These are phyloP conservation scores for Phytopythium litorale DNA, from an alignment of 352 stramenopile genomes.

Conservation along the genomic window DNA sequence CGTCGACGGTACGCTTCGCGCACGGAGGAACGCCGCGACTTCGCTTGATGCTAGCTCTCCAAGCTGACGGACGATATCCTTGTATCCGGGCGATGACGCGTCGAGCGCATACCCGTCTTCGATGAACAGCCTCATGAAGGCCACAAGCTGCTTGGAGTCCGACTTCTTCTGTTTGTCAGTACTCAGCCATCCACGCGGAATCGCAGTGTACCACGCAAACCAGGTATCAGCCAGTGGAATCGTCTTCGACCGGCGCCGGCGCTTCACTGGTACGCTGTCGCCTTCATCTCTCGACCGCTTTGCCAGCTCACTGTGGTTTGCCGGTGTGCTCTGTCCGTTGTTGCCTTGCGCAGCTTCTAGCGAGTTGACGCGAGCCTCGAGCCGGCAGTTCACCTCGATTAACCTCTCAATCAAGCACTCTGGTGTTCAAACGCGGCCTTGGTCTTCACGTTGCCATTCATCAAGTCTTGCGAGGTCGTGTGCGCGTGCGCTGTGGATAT, in stretches of 20 bases:
- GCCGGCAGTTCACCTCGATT: slow-evolving; percentile 4
- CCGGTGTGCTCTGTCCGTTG: not conserved
- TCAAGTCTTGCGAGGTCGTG: slow-evolving; percentile 2
- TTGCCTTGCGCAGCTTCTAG: slow-evolving; percentile 4
- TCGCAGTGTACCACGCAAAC: slow-evolving; percentile 12
- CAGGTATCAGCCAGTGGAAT: slow-evolving; percentile 5
- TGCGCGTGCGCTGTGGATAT: not conserved
- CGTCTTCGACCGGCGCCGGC: slow-evolving; percentile 4
- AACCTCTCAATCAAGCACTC: slow-evolving; percentile 6
- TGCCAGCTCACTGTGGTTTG: not conserved
- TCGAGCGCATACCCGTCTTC: slow-evolving; percentile 12
- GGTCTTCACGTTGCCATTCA: slow-evolving; percentile 2
- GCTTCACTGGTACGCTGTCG: slow-evolving; percentile 3
- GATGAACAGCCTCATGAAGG: slow-evolving; percentile 17
- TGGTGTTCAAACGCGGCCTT: slow-evolving; percentile 6
- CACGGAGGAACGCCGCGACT: not conserved
- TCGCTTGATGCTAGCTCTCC: not conserved
- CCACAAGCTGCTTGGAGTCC: slow-evolving; percentile 11
- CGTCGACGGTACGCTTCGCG: not conserved
- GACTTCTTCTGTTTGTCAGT: slow-evolving; percentile 16
- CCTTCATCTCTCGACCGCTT: slow-evolving; percentile 3
- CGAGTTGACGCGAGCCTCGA: slow-evolving; percentile 4
- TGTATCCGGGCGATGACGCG: slow-evolving; percentile 4
- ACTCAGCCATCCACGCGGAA: slow-evolving; percentile 8
- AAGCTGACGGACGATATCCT: slow-evolving; percentile 5